Base-by-base conservation (phyloP, 495 filamentous ascomycete species). In the Gamarada debralockiae region DNA sequence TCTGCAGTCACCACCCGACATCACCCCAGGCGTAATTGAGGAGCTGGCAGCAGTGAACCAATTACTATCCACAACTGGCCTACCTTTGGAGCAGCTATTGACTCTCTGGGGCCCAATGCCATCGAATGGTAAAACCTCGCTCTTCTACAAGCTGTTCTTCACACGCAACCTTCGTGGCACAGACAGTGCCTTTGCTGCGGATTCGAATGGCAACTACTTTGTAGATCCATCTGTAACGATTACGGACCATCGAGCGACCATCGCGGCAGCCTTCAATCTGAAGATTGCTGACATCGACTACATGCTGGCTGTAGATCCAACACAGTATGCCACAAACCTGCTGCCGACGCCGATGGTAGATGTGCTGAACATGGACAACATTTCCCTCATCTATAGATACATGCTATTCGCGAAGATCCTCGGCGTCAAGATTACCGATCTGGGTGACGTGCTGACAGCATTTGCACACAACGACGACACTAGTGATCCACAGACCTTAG, bases 111-210 rank as follows among this genome's bases (percentile, higher is more conserved):
- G 34, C 2, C 20, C 24, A 18, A 58, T 62, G n/a, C 22, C 23
- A 5, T 46, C 52, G 1, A 9, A 17, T 15, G 39, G 48, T 20
- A 31, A 42, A 0, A 8, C 31, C 4, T 47, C 42, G 1, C 53
- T 63, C 7, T 65, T 55, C 25, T 14, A 33, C 2, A 37, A 29
- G 18, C 52, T 65, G 21, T 65, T 65, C 41, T 42, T 65, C 8
- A 55, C 46, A 0, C 27, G 38, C 17, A 55, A 43, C 10, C 20
- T 50, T 13, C 18, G 13, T 33, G 22, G 20, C 17, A 48, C 21
- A 22, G 52, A 64, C 27, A 46, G 45, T 4, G 24, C 64, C 2
- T 64, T 64, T 23, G 38, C n/a, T 9, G 15, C 51, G 7, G 57
- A 64, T 22, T 15, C 33, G 3, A 3, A 57, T 8, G 60, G 60